Base-by-base conservation (phyloP, 2,329 filamentous ascomycete genomes). In the Colletotrichum theobromicola region DNA sequence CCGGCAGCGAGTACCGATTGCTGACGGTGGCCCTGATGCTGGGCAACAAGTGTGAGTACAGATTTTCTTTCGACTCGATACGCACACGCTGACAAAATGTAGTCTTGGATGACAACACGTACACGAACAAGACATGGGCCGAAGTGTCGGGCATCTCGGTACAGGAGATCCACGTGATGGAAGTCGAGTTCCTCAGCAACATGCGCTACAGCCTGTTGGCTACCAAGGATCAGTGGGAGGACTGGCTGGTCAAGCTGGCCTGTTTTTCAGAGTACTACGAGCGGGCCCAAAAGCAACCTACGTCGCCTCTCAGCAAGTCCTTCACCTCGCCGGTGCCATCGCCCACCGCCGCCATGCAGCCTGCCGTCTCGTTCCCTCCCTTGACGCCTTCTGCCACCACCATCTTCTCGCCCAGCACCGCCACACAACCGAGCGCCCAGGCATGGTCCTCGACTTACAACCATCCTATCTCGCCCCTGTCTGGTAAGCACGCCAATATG, bases 101-200 rank as follows among this genome's bases (percentile, higher is more conserved):
- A 95, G 93, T 98, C 82, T 87, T 99, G 79, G 97, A 99, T 82
- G 97, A 99, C 84, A 99, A 98, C 83, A 98, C 97, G 0, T 99
- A 99, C 85, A 98, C 97, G 46, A 99, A 99, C 87, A 98, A 98
- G 88, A 99, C 97, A 0, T 99, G 97, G 97, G 97, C 96, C 4
- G 97, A 99, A 80, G 97, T 99, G 13, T 98, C 97, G 1, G 94
- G 94, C 58, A 98, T 99, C 75, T 93, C 94, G 2, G 96, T 98
- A 15, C 92, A 94, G 75, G 97, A 99, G 84, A 98, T 99, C 66
- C 97, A 99, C 82, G 94, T 98, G 58, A 99, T 99, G 97, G 97
- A 99, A 83, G 97, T 99, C n/a, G 97, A 99, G 83, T 99, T 99
- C 80, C 88, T 99, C 76, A 98, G 96, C 87, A 98, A 98, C 84